phyloP scores from a whole-genome alignment of 345 rosid species.

The Rhizophora mangle region DNA sequence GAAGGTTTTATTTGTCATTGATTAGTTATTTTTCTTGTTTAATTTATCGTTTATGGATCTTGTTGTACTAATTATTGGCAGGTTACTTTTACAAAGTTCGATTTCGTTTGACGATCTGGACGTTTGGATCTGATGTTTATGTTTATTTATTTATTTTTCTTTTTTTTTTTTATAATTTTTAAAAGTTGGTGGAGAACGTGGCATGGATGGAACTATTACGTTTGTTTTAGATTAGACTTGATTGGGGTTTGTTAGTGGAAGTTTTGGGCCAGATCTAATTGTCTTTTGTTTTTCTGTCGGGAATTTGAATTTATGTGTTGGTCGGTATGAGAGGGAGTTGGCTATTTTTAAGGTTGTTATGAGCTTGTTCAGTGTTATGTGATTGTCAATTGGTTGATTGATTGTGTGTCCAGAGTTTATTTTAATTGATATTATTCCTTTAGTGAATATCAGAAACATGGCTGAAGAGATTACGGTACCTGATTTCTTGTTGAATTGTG shows the following conservation, averaged over 20 bases:
- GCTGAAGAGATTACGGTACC: too few species aligned
- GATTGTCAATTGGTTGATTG: neutral
- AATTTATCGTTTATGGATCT: too few species aligned
- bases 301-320: neutral
- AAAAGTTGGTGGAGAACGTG: too few species aligned
- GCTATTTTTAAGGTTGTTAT: neutral
- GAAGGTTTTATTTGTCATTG: constrained; percentile 31
- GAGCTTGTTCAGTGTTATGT: neutral
- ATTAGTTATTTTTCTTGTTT: neutral
- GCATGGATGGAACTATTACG: neutral
- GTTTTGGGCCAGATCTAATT: neutral
- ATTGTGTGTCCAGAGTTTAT: too few species aligned
- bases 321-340: neutral
- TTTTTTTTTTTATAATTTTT: neutral
- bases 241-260: neutral
- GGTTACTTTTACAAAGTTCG: neutral
- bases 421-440: too few species aligned
- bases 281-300: neutral
- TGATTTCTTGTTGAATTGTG: too few species aligned
- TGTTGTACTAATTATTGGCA: neutral
- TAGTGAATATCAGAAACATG: too few species aligned
- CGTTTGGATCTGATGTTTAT: constrained; percentile 29
- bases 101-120: constrained; percentile 4
- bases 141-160: neutral
- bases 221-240: neutral